phyloP scores from a whole-genome alignment of 345 rosid species.

The Schrenkiella parvula region DNA sequence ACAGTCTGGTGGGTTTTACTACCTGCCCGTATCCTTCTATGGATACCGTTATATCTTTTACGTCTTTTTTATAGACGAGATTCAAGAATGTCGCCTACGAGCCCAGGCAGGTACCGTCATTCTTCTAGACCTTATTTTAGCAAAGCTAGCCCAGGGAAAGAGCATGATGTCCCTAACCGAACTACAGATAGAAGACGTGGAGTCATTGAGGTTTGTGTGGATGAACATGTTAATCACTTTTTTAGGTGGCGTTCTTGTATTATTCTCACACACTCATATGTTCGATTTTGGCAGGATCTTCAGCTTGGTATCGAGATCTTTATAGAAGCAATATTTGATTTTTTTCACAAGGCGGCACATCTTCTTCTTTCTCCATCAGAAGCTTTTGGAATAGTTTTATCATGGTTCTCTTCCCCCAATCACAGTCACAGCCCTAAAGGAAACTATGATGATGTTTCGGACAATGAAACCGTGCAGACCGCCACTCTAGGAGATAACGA shows the following conservation, averaged over 20 bases:
- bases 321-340: conserved; percentile 69
- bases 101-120: conserved; percentile 37
- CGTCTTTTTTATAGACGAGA: conserved; percentile 33
- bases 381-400: conserved; percentile 34
- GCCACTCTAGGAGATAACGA: conserved; percentile 54
- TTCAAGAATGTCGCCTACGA: conserved; percentile 29
- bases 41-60: conserved; percentile 42
- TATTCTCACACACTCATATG: background rate
- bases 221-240: background rate
- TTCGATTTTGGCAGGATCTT: conserved; percentile 64
- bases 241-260: background rate
- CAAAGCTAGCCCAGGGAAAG: conserved; percentile 43
- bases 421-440: conserved; percentile 14
- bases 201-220: conserved; percentile 73
- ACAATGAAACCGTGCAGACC: conserved; percentile 38
- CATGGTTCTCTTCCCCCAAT: conserved; percentile 51
- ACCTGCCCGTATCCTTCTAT: conserved; percentile 53
- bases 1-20: conserved; percentile 59
- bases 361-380: conserved; percentile 71
- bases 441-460: conserved; percentile 11
- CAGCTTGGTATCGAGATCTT: conserved; percentile 78
- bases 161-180: conserved; percentile 59
- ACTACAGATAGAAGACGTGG: conserved; percentile 91
- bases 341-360: conserved; percentile 69
- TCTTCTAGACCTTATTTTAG: conserved; percentile 35